Percentiles rank a stretch among this genome's conserved stretches.
Evolutionary conservation across 257 asterid genomes (phyloP).

Genomic region (Linderniella brevidens): DNA sequence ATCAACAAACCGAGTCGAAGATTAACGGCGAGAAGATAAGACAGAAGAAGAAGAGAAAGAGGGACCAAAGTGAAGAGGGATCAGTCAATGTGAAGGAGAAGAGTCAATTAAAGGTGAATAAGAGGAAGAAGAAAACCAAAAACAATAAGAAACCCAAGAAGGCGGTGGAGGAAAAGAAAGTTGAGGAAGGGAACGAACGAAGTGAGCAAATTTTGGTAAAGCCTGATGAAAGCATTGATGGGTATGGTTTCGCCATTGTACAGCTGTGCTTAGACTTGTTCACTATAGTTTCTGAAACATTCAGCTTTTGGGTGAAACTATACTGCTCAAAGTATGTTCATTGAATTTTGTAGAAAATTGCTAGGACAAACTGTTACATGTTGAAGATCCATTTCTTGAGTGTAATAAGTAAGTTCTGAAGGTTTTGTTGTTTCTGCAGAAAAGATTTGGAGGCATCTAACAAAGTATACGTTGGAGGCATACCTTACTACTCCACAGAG

Average conservation of each 20-base stretch:
- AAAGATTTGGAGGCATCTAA: conserved; percentile 22
- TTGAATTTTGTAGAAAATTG: too few species aligned
- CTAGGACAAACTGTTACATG: too few species aligned
- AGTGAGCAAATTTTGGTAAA: conserved; percentile 18
- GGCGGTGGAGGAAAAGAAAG: conserved; percentile 9
- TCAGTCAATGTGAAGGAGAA: conserved; percentile 18
- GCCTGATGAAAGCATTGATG: background rate
- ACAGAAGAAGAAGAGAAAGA: conserved; percentile 10
- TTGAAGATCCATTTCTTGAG: too few species aligned
- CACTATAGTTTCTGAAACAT: too few species aligned
- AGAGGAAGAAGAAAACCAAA: conserved; percentile 19
- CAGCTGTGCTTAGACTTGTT: too few species aligned
- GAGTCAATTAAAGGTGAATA: conserved; percentile 14
- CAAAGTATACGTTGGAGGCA: conserved; percentile 90
- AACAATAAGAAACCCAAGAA: conserved; percentile 9
- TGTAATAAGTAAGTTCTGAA: background rate
- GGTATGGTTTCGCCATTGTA: background rate
- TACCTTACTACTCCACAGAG: conserved; percentile 88
- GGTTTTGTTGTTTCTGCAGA: conserved; percentile 18
- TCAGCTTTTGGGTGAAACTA: too few species aligned
- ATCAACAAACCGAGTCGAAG: conserved; percentile 7
- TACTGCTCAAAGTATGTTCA: too few species aligned
- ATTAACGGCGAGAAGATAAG: conserved; percentile 13
- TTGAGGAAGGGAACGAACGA: conserved; percentile 17
- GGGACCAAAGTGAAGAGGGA: conserved; percentile 16